Base-by-base conservation (phyloP, 495 filamentous ascomycete species). In the Penicillium dipodomyicola region DNA sequence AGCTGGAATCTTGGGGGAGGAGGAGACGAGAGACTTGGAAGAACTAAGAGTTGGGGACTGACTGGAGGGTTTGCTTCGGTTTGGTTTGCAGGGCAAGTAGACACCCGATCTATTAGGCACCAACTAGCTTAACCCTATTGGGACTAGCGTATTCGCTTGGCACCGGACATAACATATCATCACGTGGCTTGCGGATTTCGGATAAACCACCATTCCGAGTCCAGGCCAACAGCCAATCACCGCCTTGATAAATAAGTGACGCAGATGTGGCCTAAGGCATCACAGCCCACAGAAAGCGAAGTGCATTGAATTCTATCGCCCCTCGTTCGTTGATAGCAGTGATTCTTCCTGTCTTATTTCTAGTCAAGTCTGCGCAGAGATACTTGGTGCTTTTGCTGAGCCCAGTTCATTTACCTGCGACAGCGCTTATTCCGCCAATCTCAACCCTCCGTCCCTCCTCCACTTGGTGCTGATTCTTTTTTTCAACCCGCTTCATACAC, bases 31-130 rank as follows among this genome's bases (percentile, higher is more conserved):
- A 60, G 60, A 45, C 47, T 47, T 55, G 59, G 59, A 62, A 57
- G 51, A 54, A 62, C 50, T 59, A 62, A 64, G 66, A 64, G 61
- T 62, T 63, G 58, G 59, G 65, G 63, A 48, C 27, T 32, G 45
- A 60, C 63, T 60, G 53, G 56, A 56, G 50, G 50, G 62, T 60
- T 56, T 43, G 56, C 52, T 63, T 64, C 64, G 62, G 62, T 62
- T 62, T 59, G 59, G 68, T 67, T 59, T 63, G 56, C 60, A 57
- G 60, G 66, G 65, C 63, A 58, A 68, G 63, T 65, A 44, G 49
- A 59, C 52, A 33, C 29, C 43, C 29, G 29, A 67, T 69, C 69
- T 70, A 57, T 72, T 65, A 74, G 72, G 73, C 72, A 62, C 9
- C 53, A 43, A 60, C 20, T 8, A 20, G 12, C 29, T 20, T 49